Conservation (phyloP, 768 basidiomycete genomes). For the Termitomyces eurrhizus region DNA sequence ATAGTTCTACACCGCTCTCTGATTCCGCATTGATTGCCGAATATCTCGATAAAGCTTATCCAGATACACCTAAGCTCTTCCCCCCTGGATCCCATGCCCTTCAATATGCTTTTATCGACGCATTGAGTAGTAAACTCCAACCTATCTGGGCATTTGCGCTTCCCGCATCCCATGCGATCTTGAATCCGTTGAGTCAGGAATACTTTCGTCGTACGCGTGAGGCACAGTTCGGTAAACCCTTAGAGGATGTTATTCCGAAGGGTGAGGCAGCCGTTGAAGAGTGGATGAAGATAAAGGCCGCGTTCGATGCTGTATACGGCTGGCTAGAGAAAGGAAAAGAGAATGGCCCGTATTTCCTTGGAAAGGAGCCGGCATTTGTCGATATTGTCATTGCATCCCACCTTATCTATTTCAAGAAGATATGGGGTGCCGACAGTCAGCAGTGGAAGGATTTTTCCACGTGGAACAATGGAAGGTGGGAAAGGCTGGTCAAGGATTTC, state of each 20-base stretch:
- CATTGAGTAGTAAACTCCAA: slow-evolving; percentile 11
- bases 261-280: slow-evolving; percentile 26
- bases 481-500: slow-evolving; percentile 22
- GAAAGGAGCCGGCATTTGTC: slow-evolving; percentile 31
- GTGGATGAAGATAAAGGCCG: slow-evolving; percentile 34
- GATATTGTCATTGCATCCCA: slow-evolving; percentile 35
- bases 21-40: slow-evolving; percentile 41
- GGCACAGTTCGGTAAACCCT: slow-evolving; percentile 25
- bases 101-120: slow-evolving; percentile 17
- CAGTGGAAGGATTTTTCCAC: slow-evolving; percentile 37
- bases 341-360: slow-evolving; percentile 32
- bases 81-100: slow-evolving; percentile 17
- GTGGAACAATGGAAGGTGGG: slow-evolving; percentile 41
- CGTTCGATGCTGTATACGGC: slow-evolving; percentile 22
- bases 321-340: slow-evolving; percentile 26
- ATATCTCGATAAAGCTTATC: slow-evolving; percentile 43
- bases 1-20: slow-evolving; percentile 27
- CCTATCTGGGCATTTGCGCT: slow-evolving; percentile 17
- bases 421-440: slow-evolving; percentile 33
- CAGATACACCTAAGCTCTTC: slow-evolving; percentile 25
- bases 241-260: slow-evolving; percentile 32
- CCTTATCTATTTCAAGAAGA: slow-evolving; percentile 26
- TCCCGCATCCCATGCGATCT: slow-evolving; percentile 18
- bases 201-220: slow-evolving; percentile 37
- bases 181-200: slow-evolving; percentile 30